phyloP scores from a whole-genome alignment of 2,329 filamentous ascomycete species.

The Bipolaris cookei region DNA sequence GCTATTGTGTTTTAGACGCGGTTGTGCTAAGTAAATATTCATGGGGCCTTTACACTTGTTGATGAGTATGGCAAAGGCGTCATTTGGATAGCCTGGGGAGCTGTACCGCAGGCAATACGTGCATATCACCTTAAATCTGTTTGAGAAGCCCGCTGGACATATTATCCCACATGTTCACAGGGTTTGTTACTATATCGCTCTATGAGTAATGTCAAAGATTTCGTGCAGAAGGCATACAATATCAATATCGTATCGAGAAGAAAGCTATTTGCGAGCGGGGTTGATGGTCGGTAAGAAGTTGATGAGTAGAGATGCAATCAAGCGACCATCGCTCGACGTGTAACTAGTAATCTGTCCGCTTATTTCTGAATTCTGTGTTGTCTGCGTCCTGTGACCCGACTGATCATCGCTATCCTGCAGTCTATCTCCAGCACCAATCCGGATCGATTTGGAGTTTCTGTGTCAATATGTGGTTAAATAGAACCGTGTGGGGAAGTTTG shows the following conservation, averaged over 20 bases:
- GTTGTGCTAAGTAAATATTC: not conserved
- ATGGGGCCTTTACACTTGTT: not conserved
- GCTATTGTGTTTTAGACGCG: not conserved
- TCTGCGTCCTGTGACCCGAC: no score
- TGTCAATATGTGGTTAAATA: constrained; percentile 16
- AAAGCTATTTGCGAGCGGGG: not conserved
- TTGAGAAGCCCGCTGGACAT: not conserved
- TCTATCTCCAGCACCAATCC: not conserved
- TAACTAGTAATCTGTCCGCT: not conserved
- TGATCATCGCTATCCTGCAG: not conserved
- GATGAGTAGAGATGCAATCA: constrained; percentile 1
- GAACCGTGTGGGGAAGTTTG: constrained; percentile 3
- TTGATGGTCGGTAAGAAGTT: not conserved
- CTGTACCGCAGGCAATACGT: not conserved
- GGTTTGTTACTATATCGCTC: not conserved
- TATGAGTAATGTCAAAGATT: no score
- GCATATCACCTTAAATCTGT: not conserved
- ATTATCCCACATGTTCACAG: not conserved
- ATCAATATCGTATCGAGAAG: not conserved
- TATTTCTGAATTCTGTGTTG: not conserved
- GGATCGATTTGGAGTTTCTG: constrained; percentile 3
- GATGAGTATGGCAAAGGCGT: not conserved
- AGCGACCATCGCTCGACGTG: not conserved
- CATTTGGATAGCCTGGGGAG: no score
- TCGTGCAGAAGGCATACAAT: not conserved